Evolutionary conservation across 768 basidiomycete genomes (phyloP).

Genomic region (Calocybe cyanea): DNA sequence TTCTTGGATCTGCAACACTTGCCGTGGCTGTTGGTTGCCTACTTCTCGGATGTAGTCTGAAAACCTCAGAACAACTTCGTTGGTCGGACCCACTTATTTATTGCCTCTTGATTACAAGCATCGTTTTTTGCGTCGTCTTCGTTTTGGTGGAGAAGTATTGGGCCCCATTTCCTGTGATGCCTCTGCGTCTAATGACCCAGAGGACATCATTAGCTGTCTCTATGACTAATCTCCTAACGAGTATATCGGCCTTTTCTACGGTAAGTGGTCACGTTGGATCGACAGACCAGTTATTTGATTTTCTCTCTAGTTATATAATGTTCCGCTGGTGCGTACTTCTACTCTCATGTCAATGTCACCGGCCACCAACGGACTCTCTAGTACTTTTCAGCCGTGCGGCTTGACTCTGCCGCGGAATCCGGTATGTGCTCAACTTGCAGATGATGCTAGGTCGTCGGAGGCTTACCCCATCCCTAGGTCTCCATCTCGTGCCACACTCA

Average conservation of each 20-base stretch:
- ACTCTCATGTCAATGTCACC: slow-evolving; percentile 5
- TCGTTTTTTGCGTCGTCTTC: slow-evolving; percentile 55
- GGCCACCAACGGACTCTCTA: slow-evolving; percentile 23
- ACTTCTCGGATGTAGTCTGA: slow-evolving; percentile 73
- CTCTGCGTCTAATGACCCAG: slow-evolving; percentile 70
- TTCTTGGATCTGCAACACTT: slow-evolving; percentile 77
- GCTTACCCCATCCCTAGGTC: slow-evolving; percentile 38
- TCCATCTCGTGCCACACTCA: slow-evolving; percentile 88
- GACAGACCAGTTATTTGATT: slow-evolving; percentile 17
- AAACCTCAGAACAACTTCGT: slow-evolving; percentile 71
- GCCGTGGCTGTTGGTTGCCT: slow-evolving; percentile 67
- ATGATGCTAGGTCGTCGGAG: slow-evolving; percentile 11
- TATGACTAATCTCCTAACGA: slow-evolving; percentile 72
- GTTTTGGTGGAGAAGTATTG: slow-evolving; percentile 74
- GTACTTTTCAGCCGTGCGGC: slow-evolving; percentile 82
- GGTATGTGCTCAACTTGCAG: slow-evolving; percentile 41
- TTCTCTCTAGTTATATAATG: slow-evolving; percentile 65
- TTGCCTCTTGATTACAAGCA: slow-evolving; percentile 58
- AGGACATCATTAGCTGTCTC: slow-evolving; percentile 82
- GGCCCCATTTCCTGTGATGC: slow-evolving; percentile 88
- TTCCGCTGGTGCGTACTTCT: slow-evolving; percentile 60
- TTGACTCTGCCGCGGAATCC: slow-evolving; percentile 63
- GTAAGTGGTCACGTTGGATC: slow-evolving; percentile 32
- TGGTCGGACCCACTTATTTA: slow-evolving; percentile 75
- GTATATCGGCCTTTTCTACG: slow-evolving; percentile 78